phyloP scores from a whole-genome alignment of 495 filamentous ascomycete genomes.

The Pseudevernia furfuracea region DNA sequence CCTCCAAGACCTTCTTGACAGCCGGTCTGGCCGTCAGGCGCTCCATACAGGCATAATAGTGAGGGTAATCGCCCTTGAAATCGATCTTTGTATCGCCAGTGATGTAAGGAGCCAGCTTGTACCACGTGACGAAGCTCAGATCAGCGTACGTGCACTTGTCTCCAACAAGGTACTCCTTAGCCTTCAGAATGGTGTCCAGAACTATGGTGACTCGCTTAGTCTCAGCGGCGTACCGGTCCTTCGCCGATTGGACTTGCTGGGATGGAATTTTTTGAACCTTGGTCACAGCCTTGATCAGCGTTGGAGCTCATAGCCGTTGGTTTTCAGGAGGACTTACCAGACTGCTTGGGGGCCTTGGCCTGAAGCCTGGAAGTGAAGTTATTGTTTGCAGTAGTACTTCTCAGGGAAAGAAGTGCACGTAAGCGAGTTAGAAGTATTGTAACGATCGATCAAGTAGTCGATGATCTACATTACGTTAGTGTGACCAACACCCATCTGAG shows the following conservation, averaged over 20 bases:
- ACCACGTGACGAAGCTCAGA: slow-evolving; percentile 51
- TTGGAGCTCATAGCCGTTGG: neutral
- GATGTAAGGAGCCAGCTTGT: slow-evolving; percentile 18
- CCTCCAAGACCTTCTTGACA: slow-evolving; percentile 37
- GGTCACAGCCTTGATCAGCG: neutral
- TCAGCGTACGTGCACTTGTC: slow-evolving; percentile 53
- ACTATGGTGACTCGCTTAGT: slow-evolving; percentile 52
- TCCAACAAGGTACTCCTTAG: slow-evolving; percentile 53
- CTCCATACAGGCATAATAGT: slow-evolving; percentile 38
- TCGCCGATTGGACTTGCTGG: slow-evolving; percentile 50
- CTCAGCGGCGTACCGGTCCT: slow-evolving; percentile 55
- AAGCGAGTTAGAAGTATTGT: slow-evolving; percentile 55
- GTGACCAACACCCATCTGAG: neutral
- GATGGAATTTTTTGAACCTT: slow-evolving; percentile 44
- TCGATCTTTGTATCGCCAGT: slow-evolving; percentile 26
- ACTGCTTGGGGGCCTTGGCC: slow-evolving; percentile 59
- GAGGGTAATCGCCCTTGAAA: slow-evolving; percentile 34
- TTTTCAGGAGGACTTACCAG: slow-evolving; percentile 30
- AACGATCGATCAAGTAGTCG: slow-evolving; percentile 63
- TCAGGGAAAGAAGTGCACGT: slow-evolving; percentile 45
- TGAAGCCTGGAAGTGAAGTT: slow-evolving; percentile 57
- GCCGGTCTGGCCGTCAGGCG: slow-evolving; percentile 35
- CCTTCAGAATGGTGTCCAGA: slow-evolving; percentile 44
- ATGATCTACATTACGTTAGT: slow-evolving; percentile 40
- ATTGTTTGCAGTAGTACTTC: slow-evolving; percentile 52